Evolutionary conservation across 805 yeast genomes (phyloP).

Genomic region (Saccharomyces jurei): DNA sequence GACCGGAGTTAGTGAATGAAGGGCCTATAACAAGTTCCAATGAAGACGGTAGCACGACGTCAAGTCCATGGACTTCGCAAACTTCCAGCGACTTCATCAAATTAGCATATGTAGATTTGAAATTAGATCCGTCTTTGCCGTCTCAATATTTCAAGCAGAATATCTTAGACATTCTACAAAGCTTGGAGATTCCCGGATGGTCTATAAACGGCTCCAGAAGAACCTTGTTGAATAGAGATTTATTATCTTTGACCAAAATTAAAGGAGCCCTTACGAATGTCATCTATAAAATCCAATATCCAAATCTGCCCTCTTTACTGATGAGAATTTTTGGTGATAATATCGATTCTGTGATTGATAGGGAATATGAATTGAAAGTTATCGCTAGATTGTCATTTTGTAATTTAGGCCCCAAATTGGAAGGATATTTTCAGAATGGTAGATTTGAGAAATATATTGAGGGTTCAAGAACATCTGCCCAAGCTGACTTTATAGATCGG

Average conservation of each 20-base stretch:
- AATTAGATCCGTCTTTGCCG: conserved; percentile 71
- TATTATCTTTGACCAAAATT: conserved; percentile 52
- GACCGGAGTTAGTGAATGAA: not conserved
- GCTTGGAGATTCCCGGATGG: conserved; percentile 74
- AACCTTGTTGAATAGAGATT: conserved; percentile 31
- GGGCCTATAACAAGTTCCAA: not conserved
- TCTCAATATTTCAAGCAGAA: conserved; percentile 77
- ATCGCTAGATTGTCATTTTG: conserved; percentile 60
- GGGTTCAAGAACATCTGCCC: conserved; percentile 65
- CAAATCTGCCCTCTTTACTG: conserved; percentile 48
- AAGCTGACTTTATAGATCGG: conserved; percentile 58
- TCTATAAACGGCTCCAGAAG: conserved; percentile 35
- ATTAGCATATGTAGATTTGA: conserved; percentile 46
- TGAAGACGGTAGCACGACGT: not conserved
- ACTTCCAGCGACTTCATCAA: conserved; percentile 18
- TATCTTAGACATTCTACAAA: conserved; percentile 53
- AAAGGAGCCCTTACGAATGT: conserved; percentile 90
- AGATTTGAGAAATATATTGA: conserved; percentile 83
- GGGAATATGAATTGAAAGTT: conserved; percentile 64
- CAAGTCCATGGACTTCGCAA: not conserved
- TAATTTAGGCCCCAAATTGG: conserved; percentile 72
- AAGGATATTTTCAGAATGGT: conserved; percentile 84
- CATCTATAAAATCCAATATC: conserved; percentile 63
- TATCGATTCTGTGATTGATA: conserved; percentile 72
- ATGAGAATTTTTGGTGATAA: conserved; percentile 81